Percentiles rank a stretch among this genome's conserved stretches.
Evolutionary conservation across 2,329 filamentous ascomycete species (phyloP).

Genomic region (Trichophyton equinum): DNA sequence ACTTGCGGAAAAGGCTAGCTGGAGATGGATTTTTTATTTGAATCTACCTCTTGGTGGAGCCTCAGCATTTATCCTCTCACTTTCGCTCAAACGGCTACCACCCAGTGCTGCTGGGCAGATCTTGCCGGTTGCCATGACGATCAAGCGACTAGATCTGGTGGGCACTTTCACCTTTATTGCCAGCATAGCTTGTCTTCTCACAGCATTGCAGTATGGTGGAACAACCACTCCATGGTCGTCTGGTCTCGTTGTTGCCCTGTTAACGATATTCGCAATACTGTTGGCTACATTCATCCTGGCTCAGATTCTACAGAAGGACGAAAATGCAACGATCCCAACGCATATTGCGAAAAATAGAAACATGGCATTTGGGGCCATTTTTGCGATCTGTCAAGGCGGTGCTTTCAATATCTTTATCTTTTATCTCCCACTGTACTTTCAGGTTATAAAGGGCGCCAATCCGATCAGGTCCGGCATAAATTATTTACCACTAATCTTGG

Average conservation of each 20-base stretch:
- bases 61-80: slow-evolving; percentile 15
- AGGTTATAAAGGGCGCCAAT: slow-evolving; percentile 24
- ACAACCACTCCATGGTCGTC: slow-evolving; percentile 35
- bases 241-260: slow-evolving; percentile 36
- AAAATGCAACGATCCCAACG: slow-evolving; percentile 26
- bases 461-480: slow-evolving; percentile 19
- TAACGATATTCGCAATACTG: slow-evolving; percentile 38
- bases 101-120: slow-evolving; percentile 15
- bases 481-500: slow-evolving; percentile 19
- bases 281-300: slow-evolving; percentile 28
- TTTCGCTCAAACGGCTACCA: slow-evolving; percentile 17
- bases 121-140: slow-evolving; percentile 11
- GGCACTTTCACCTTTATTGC: slow-evolving; percentile 37
- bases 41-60: slow-evolving; percentile 22
- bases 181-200: slow-evolving; percentile 31
- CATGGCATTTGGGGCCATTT: slow-evolving; percentile 20
- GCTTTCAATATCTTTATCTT: slow-evolving; percentile 20
- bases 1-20: slow-evolving; percentile 23
- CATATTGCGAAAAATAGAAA: slow-evolving; percentile 22
- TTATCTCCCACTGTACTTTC: slow-evolving; percentile 27
- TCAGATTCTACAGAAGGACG: slow-evolving; percentile 23
- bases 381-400: slow-evolving; percentile 16
- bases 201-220: slow-evolving; percentile 39
- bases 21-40: slow-evolving; percentile 30
- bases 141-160: slow-evolving; percentile 27